Base-by-base conservation (phyloP, 164 flowering plant species). In the Protea cynaroides region DNA sequence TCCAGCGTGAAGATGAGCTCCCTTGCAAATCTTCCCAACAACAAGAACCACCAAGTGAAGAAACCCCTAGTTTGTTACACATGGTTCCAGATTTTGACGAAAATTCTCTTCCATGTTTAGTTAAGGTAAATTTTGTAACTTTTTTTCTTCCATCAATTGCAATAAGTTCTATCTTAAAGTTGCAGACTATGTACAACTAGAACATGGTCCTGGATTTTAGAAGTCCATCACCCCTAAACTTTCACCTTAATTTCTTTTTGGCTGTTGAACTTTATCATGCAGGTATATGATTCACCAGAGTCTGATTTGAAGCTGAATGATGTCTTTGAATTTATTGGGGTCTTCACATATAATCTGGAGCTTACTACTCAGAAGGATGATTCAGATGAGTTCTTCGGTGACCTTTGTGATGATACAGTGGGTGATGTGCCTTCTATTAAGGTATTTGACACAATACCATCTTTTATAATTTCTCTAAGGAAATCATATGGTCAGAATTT, bases 311-410 rank as follows among this genome's bases (percentile, higher is more conserved):
- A 89, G 80, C 82, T 94, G 55, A 90, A 94, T 79, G 97, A 94
- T 25, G 79, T 89, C 68, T 79, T 86, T 82, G 98, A 94, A 80
- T 94, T 94, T 72, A 66, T 94, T 77, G 97, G 98, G 25, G 81
- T 94, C 70, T 75, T 87, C 65, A 86, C 89, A 53, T 89, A 77
- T 70, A 86, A 87, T 71, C 73, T 83, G 21, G 93, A 86, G 63
- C 68, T 66, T 61, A 47, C 71, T 12, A 63, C 25, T 23, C 80
- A 73, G 23, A 69, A 59, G 62, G 78, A 75, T 74, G 82, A 69
- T 19, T 13, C 68, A 49, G 80, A 78, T 65, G 92, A 81, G 55
- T 40, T 72, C 10, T 62, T 65, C 0, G 64, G 76, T 71, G 78
- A 49, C 19, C 61, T 81, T 29, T 29, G 34, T 75, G 94, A 93